Evolutionary conservation across 2,329 filamentous ascomycete species (phyloP).

Genomic region (Sarocladium oryzae): DNA sequence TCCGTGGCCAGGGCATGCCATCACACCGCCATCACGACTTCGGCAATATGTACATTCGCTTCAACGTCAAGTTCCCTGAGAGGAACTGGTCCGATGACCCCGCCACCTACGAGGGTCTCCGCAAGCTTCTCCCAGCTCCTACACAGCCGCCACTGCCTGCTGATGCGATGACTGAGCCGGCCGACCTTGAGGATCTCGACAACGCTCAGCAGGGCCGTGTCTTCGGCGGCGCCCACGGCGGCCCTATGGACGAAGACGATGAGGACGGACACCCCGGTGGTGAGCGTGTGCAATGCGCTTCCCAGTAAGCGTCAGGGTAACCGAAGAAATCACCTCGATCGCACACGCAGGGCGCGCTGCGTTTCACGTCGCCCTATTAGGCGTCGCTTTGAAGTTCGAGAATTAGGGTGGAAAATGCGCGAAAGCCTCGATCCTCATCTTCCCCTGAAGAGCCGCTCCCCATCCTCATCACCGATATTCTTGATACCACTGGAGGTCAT

Average conservation of each 20-base stretch:
- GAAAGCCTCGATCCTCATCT: background rate
- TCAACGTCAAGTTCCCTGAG: slow-evolving; percentile 94
- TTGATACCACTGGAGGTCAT: background rate
- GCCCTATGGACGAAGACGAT: slow-evolving; percentile 64
- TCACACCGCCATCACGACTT: slow-evolving; percentile 90
- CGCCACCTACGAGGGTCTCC: slow-evolving; percentile 70
- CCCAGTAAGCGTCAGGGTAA: slow-evolving; percentile 56
- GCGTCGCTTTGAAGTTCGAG: no score
- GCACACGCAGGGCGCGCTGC: slow-evolving; percentile 12
- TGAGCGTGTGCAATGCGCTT: slow-evolving; percentile 81
- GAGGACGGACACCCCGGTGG: slow-evolving; percentile 67
- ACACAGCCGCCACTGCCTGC: slow-evolving; percentile 53
- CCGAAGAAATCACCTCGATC: slow-evolving; percentile 12
- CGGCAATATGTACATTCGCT: slow-evolving; percentile 96
- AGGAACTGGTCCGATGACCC: slow-evolving; percentile 62
- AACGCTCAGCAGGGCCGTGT: slow-evolving; percentile 57
- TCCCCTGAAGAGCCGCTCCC: background rate
- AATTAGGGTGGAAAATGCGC: no score
- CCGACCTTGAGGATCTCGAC: slow-evolving; percentile 79
- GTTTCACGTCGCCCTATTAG: slow-evolving; percentile 5
- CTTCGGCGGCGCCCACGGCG: slow-evolving; percentile 50
- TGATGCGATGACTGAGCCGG: slow-evolving; percentile 89
- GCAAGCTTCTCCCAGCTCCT: slow-evolving; percentile 74
- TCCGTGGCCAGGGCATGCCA: slow-evolving; percentile 96
- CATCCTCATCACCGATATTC: background rate